Evolutionary conservation across 1,284 basidiomycete species (phyloP).

Genomic region (Neotropicomus parvogracilis): DNA sequence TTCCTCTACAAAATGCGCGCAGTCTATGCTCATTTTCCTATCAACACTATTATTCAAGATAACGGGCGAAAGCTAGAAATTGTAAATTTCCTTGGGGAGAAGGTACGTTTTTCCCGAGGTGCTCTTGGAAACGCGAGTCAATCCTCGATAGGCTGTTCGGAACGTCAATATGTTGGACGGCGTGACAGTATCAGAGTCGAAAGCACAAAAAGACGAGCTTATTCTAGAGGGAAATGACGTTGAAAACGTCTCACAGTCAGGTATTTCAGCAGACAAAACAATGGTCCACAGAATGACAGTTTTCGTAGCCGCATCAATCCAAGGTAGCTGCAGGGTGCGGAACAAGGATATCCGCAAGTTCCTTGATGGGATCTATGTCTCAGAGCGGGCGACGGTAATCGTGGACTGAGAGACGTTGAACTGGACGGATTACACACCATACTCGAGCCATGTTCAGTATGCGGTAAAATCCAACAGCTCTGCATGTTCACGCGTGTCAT

Average conservation of each 20-base stretch:
- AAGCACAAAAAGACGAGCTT: constrained; percentile 95
- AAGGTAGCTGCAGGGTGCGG: constrained; percentile 90
- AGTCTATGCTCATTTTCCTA: constrained; percentile 99
- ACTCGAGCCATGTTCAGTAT: constrained; percentile 20
- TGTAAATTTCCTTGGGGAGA: constrained; percentile 97
- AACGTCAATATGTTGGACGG: constrained; percentile 92
- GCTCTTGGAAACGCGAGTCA: neutral
- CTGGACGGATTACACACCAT: constrained; percentile 9
- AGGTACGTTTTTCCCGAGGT: constrained; percentile 46
- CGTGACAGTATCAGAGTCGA: constrained; percentile 86
- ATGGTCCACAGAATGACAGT: constrained; percentile 3
- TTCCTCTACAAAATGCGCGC: constrained; percentile 99
- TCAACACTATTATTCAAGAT: constrained; percentile 97
- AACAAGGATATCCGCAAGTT: constrained; percentile 99
- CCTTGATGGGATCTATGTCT: constrained; percentile 91
- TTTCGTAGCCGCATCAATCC: constrained; percentile 82
- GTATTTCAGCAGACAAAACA: constrained; percentile 35
- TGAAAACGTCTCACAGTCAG: constrained; percentile 93
- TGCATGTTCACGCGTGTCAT: constrained; percentile 33
- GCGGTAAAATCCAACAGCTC: constrained; percentile 19
- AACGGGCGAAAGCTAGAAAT: constrained; percentile 83
- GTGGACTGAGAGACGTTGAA: constrained; percentile 38
- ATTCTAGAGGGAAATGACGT: constrained; percentile 93
- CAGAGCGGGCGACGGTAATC: constrained; percentile 70
- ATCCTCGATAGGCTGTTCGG: constrained; percentile 69